Evolutionary conservation across 2,329 filamentous ascomycete genomes (phyloP), one percentile per base, ranked within the genome.

Genomic region (Thermothelomyces thermophilus): DNA sequence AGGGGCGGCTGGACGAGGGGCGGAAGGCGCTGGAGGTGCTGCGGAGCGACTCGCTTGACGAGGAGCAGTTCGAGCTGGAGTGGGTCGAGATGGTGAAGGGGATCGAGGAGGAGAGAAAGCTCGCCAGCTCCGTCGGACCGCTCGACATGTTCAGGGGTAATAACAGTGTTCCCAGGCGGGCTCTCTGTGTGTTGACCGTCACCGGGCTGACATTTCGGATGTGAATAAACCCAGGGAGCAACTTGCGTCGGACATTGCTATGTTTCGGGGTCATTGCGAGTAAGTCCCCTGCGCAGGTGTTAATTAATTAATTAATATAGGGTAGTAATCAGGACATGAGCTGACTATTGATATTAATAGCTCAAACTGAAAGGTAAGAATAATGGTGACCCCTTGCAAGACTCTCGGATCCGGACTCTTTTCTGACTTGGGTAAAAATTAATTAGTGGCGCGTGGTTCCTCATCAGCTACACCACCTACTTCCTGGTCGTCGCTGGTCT

Each of bases 401-500:
- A 24, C 30, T 17, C 7, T 22, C 10, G 3, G 14, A n/a, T n/a
- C n/a, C n/a, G n/a, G n/a, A n/a, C n/a, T n/a, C n/a, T 31, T 14
- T 31, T 31, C 30, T 31, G 30, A 9, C 14, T 31, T 10, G 9
- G 9, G 30, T 31, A 9, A 10, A 10, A 31, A 31, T 14, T 31
- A 31, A 31, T 17, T 3, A 65, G 68, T 0, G 74, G 74, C 3
- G 66, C 70, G 0, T 76, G 73, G 71, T 77, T 75, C 56, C 60
- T 74, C 37, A 75, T 76, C 53, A 71, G 67, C 35, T 77, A 76
- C 52, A 63, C 69, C 6, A 75, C 73, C 2, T 76, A 76, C 58
- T 77, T 73, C 59, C 65, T 72, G 58, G 66, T 66, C 19, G 67
- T 73, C 0, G 65, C 68, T 2, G 71, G 71, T 1, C 56, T 70